These are phyloP conservation scores for Cyclotella sp. DNA, from an alignment of 108 stramenopile genomes.

Conservation along the genomic window DNA sequence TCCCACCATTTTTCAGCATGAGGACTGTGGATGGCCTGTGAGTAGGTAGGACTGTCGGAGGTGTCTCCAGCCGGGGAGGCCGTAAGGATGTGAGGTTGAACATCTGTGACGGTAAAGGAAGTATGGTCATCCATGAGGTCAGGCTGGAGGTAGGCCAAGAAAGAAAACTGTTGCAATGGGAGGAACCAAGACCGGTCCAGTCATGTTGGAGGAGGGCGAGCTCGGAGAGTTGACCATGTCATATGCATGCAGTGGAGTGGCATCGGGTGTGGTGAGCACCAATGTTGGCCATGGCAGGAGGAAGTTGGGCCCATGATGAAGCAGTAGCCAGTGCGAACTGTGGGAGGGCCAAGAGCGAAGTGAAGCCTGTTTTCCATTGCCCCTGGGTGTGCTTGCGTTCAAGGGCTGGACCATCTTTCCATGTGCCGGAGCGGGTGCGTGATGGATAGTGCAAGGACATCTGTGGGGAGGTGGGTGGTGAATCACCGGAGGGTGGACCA, in stretches of 20 bases:
- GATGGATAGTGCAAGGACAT: no score
- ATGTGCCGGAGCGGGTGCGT: no score
- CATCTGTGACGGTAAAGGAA: background rate
- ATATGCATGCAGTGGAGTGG: background rate
- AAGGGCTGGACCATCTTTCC: no score
- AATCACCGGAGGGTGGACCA: no score
- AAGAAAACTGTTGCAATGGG: no score
- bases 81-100: background rate
- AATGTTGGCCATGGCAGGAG: background rate
- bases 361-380: no score
- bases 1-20: no score
- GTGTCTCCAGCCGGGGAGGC: background rate
- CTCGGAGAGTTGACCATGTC: background rate
- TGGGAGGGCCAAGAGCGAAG: background rate
- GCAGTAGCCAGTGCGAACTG: background rate
- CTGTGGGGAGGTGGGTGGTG: no score
- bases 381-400: no score
- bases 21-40: no score
- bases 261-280: background rate
- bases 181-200: background rate
- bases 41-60: slow-evolving; percentile 11
- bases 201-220: background rate
- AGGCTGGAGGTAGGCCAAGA: slow-evolving; percentile 3
- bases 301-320: no score
- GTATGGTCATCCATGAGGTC: background rate